Percentiles rank a stretch among this genome's conserved stretches.
Conservation (phyloP, 176 grass and related monocot species). For the Carex kokanica region DNA sequence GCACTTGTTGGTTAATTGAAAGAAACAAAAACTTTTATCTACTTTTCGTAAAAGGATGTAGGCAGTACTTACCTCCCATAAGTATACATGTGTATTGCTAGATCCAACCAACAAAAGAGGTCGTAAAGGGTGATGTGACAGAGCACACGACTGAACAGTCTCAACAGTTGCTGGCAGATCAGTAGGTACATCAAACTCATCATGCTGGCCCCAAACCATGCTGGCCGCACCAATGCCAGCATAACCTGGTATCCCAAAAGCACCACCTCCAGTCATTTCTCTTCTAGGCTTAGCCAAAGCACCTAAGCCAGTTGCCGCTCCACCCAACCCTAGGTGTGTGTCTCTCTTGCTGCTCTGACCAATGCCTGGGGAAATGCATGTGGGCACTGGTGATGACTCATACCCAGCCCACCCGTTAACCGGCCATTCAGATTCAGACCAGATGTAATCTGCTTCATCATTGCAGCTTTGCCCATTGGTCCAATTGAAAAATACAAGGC, state of each 20-base stretch:
- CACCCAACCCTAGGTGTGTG: conserved; percentile 51
- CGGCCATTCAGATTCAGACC: conserved; percentile 92
- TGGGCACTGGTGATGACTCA: conserved; percentile 73
- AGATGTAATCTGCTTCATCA: conserved; percentile 61
- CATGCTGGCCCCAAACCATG: conserved; percentile 41
- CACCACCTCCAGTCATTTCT: conserved; percentile 85
- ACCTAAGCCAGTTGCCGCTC: conserved; percentile 44
- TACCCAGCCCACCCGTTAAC: conserved; percentile 70
- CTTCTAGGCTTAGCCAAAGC: conserved; percentile 73
- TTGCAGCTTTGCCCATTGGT: conserved; percentile 37
- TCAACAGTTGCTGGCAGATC: conserved; percentile 43
- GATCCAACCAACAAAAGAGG: conserved; percentile 53
- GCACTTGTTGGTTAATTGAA: conserved; percentile 10
- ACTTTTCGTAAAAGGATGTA: neutral
- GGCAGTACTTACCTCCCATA: conserved; percentile 34
- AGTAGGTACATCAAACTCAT: conserved; percentile 36
- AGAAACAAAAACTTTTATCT: neutral
- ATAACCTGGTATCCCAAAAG: conserved; percentile 97
- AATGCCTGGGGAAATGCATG: conserved; percentile 59
- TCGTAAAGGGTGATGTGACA: conserved; percentile 34
- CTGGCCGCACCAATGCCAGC: conserved; percentile 53
- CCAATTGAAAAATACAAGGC: conserved; percentile 90
- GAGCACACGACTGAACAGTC: conserved; percentile 36
- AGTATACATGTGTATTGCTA: conserved; percentile 45
- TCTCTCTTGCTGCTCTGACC: conserved; percentile 61